Evolutionary conservation across 345 rosid species (phyloP).

Genomic region (Turnera subulata): DNA sequence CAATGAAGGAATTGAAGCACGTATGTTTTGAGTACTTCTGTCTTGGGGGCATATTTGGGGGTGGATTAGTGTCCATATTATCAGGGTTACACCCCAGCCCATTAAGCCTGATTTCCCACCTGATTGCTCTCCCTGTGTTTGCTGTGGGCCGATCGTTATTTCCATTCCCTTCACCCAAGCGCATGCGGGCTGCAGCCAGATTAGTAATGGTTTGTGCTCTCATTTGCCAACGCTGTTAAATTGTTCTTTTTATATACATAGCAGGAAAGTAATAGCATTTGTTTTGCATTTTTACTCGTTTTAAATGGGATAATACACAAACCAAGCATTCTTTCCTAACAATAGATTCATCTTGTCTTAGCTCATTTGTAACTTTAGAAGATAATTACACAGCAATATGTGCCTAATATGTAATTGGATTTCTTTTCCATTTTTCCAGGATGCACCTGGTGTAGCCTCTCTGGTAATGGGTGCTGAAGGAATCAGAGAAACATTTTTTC

Average conservation of each 20-base stretch:
- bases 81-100: slow-evolving; percentile 48
- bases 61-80: slow-evolving; percentile 40
- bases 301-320: no score
- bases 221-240: no score
- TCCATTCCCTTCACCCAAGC: slow-evolving; percentile 48
- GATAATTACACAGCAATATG: no score
- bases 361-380: no score
- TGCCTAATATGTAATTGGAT: no score
- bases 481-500: no score
- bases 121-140: slow-evolving; percentile 42
- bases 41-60: slow-evolving; percentile 42
- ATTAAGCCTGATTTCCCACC: slow-evolving; percentile 36
- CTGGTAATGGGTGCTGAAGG: background rate
- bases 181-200: slow-evolving; percentile 45
- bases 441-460: background rate
- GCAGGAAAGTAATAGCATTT: no score
- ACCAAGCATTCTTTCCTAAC: no score
- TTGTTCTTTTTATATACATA: no score
- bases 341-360: no score
- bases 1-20: slow-evolving; percentile 44
- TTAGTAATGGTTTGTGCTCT: slow-evolving; percentile 36
- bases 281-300: background rate
- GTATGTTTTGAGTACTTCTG: slow-evolving; percentile 49
- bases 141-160: slow-evolving; percentile 44
- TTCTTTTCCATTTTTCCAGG: background rate